These are phyloP conservation scores for Aspergillus latus DNA, from an alignment of 2,329 filamentous ascomycete species.

Conservation along the genomic window DNA sequence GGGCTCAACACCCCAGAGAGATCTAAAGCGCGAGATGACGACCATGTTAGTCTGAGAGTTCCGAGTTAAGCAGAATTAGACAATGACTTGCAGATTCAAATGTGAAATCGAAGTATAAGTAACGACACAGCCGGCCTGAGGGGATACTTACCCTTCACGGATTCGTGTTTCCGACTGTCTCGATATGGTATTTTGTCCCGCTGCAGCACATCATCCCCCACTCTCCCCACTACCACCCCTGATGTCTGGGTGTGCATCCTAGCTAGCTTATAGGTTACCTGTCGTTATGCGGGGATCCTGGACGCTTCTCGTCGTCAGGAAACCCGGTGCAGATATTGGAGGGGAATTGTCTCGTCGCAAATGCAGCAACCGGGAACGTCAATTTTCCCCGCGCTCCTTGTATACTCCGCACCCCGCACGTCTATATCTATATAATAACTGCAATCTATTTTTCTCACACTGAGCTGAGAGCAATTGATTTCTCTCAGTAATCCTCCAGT, in stretches of 20 bases:
- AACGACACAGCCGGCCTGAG: neutral
- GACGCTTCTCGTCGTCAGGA: neutral
- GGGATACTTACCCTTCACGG: too few species aligned
- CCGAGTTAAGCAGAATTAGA: neutral
- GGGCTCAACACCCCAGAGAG: conserved; percentile 24
- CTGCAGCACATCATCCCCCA: neutral
- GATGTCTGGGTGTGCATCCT: neutral
- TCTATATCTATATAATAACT: neutral
- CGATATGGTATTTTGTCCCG: too few species aligned
- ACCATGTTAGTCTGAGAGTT: conserved; percentile 1
- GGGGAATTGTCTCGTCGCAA: neutral
- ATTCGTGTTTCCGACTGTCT: too few species aligned
- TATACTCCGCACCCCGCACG: conserved; percentile 9
- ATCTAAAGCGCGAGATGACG: conserved; percentile 21
- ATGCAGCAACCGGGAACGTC: neutral
- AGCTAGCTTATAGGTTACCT: too few species aligned
- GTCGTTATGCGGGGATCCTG: neutral
- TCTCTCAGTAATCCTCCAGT: neutral
- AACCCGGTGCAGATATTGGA: neutral
- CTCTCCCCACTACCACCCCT: neutral
- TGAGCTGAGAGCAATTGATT: neutral
- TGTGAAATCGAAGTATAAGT: too few species aligned
- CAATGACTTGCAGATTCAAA: too few species aligned
- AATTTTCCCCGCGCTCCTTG: conserved; percentile 5
- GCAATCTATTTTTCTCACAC: too few species aligned